Percentiles rank a stretch among this genome's conserved stretches.
Conservation (phyloP, 1,139 yeast genomes). For the Suhomyces bokatorum region DNA sequence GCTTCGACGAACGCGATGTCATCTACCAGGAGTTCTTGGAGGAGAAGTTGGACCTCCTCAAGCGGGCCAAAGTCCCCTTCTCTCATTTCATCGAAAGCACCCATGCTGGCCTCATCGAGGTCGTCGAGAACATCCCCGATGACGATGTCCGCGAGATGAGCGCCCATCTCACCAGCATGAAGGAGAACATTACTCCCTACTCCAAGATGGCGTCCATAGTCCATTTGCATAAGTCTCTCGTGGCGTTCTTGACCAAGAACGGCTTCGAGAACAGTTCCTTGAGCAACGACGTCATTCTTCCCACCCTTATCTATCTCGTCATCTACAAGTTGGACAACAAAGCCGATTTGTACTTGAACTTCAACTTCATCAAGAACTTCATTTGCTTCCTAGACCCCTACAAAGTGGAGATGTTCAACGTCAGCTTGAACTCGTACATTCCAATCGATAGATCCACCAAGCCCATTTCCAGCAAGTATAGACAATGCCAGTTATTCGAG, state of each 20-base stretch:
- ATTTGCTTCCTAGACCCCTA: slow-evolving; percentile 37
- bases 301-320: slow-evolving; percentile 39
- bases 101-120: slow-evolving; percentile 18
- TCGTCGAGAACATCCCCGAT: slow-evolving; percentile 20
- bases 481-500: slow-evolving; percentile 28
- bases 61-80: slow-evolving; percentile 29
- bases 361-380: slow-evolving; percentile 41
- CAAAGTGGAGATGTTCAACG: slow-evolving; percentile 22
- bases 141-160: slow-evolving; percentile 13
- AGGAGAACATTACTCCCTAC: slow-evolving; percentile 32
- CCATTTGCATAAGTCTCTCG: slow-evolving; percentile 34
- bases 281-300: slow-evolving; percentile 43
- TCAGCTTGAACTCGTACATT: slow-evolving; percentile 20
- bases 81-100: slow-evolving; percentile 31
- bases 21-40: slow-evolving; percentile 38
- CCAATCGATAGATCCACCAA: slow-evolving; percentile 23
- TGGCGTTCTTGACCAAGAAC: slow-evolving; percentile 21
- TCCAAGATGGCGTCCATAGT: slow-evolving; percentile 34
- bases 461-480: slow-evolving; percentile 16
- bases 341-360: slow-evolving; percentile 37
- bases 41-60: slow-evolving; percentile 34
- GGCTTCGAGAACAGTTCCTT: slow-evolving; percentile 25
- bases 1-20: slow-evolving; percentile 43
- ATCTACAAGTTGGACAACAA: slow-evolving; percentile 25
- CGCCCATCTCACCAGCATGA: slow-evolving; percentile 18